phyloP scores from a whole-genome alignment of 2,329 filamentous ascomycete genomes.

The Magnaporthiopsis incrustans region DNA sequence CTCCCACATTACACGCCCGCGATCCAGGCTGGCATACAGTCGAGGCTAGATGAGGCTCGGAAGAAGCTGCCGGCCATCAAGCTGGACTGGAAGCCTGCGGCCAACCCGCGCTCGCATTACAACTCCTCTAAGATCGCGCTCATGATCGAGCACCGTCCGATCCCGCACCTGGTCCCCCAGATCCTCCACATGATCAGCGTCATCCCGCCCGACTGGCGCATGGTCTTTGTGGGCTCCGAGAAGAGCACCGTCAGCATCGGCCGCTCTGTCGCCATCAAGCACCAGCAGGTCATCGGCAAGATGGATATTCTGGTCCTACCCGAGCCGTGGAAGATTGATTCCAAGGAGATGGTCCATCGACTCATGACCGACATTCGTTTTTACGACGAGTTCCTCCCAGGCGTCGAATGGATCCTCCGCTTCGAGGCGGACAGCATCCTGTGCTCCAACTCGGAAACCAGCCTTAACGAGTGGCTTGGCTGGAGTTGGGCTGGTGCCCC shows the following conservation, averaged over 20 bases:
- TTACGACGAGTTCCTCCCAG: constrained; percentile 42
- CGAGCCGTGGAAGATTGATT: constrained; percentile 35
- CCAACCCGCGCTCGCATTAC: constrained; percentile 27
- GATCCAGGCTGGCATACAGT: constrained; percentile 29
- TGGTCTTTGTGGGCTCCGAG: constrained; percentile 43
- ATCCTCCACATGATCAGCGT: constrained; percentile 44
- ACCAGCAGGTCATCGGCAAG: constrained; percentile 42
- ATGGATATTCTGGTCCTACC: constrained; percentile 42
- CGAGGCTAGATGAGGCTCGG: constrained; percentile 30
- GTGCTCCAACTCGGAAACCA: constrained; percentile 43
- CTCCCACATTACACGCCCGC: constrained; percentile 34
- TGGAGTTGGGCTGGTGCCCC: constrained; percentile 47
- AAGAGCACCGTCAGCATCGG: constrained; percentile 37
- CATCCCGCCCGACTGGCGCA: constrained; percentile 46
- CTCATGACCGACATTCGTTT: constrained; percentile 43
- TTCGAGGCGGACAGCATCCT: constrained; percentile 49
- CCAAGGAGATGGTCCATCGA: constrained; percentile 39
- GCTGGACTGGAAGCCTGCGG: constrained; percentile 28
- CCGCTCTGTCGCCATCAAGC: constrained; percentile 36
- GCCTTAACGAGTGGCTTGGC: constrained; percentile 45
- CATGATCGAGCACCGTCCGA: constrained; percentile 39
- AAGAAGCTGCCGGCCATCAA: constrained; percentile 31
- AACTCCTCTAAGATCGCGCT: constrained; percentile 44
- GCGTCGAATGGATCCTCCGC: constrained; percentile 45
- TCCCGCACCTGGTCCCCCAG: constrained; percentile 40